Evolutionary conservation across 352 stramenopile species (phyloP).

Genomic region (Halophytophthora polymorphica): DNA sequence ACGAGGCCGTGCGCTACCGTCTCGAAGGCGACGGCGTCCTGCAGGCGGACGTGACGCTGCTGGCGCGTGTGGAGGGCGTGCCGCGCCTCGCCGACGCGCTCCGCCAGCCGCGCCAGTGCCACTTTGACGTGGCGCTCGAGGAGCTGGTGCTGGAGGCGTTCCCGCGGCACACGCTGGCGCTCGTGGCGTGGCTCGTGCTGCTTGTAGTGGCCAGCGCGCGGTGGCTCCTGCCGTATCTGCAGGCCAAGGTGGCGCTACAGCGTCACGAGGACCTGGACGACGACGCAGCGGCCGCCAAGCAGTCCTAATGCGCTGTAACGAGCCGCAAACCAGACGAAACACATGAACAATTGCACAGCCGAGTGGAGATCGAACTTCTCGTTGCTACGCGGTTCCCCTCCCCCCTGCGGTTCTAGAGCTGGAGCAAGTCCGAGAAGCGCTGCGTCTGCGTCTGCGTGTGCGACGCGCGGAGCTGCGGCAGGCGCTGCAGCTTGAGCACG

Average conservation of each 20-base stretch:
- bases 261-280: constrained; percentile 27
- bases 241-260: constrained; percentile 49
- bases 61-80: constrained; percentile 49
- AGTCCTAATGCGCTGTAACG: too few species aligned
- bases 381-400: too few species aligned
- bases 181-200: constrained; percentile 54
- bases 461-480: constrained; percentile 18
- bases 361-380: too few species aligned
- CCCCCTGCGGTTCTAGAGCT: constrained; percentile 12
- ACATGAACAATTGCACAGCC: too few species aligned
- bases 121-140: constrained; percentile 76
- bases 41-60: constrained; percentile 45
- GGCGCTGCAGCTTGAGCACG: constrained; percentile 65
- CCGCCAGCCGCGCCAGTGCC: constrained; percentile 34
- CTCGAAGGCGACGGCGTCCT: constrained; percentile 20
- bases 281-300: too few species aligned
- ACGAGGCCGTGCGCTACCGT: constrained; percentile 24
- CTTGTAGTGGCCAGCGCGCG: constrained; percentile 31
- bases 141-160: constrained; percentile 58
- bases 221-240: constrained; percentile 45
- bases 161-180: constrained; percentile 44
- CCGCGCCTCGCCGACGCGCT: constrained; percentile 30
- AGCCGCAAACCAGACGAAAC: too few species aligned
- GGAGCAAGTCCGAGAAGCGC: constrained; percentile 30
- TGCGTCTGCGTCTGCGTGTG: constrained; percentile 11